A percentile compares a stretch with the other conserved stretches of the same genome.
Conservation (phyloP, 1,284 basidiomycete genomes). For the Leccinum pachyderme region DNA sequence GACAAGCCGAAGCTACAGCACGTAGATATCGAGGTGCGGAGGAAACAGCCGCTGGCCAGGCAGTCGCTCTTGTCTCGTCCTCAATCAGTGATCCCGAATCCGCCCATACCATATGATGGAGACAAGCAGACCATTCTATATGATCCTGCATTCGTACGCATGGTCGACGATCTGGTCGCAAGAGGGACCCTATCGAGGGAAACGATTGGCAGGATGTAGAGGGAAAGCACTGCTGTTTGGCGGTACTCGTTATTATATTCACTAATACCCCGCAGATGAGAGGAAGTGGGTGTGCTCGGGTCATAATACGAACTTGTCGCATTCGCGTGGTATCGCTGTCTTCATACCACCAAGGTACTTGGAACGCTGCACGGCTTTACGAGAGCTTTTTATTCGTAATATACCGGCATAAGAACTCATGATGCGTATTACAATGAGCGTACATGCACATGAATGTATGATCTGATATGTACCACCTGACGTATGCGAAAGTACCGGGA, state of each 20-base stretch:
- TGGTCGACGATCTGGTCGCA: constrained; percentile 22
- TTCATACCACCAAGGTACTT: too few relatives aligned
- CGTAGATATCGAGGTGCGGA: constrained; percentile 20
- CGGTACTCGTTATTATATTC: neutral
- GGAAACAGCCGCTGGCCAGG: neutral
- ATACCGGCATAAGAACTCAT: neutral
- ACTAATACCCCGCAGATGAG: neutral
- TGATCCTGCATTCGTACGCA: constrained; percentile 18
- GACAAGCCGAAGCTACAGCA: neutral
- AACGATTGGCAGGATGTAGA: constrained; percentile 4
- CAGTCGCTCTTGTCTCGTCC: constrained; percentile 24
- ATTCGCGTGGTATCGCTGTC: neutral
- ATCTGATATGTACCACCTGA: neutral
- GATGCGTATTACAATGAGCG: neutral
- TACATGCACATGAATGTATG: constrained; percentile 8
- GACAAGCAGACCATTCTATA: constrained; percentile 25
- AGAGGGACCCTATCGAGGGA: constrained; percentile 11
- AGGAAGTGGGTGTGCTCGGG: neutral
- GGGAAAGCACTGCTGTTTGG: neutral
- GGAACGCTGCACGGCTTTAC: too few relatives aligned
- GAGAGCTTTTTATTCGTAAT: neutral
- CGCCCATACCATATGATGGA: constrained; percentile 10
- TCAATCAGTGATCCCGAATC: constrained; percentile 15
- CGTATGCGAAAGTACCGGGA: neutral
- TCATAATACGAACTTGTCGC: neutral